A percentile compares a stretch with the other conserved stretches of the same genome.
These are phyloP conservation scores for Wickerhamiella sergipiensis DNA, from an alignment of 805 yeast genomes.

Conservation along the genomic window DNA sequence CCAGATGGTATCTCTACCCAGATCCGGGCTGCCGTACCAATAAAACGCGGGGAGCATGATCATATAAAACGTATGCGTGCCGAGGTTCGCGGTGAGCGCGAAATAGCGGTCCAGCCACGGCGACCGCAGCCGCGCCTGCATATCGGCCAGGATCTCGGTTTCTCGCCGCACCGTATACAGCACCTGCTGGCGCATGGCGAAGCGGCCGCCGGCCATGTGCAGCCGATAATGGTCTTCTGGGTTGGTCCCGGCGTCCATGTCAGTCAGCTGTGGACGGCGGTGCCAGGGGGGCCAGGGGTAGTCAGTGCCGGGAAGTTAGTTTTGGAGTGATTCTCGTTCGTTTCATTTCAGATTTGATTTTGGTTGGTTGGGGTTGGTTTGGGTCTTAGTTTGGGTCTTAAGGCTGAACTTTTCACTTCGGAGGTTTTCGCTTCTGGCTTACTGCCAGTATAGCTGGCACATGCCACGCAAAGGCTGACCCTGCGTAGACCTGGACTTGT, in stretches of 20 bases:
- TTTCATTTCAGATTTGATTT: no score
- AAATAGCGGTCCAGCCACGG: slow-evolving; percentile 56
- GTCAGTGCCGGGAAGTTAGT: no score
- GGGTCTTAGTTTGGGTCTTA: no score
- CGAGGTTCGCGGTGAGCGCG: slow-evolving; percentile 78
- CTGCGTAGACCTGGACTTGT: no score
- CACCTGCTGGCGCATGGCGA: slow-evolving; percentile 35
- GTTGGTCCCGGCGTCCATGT: slow-evolving; percentile 60
- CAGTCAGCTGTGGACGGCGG: background rate
- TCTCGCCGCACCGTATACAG: slow-evolving; percentile 51
- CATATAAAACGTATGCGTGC: slow-evolving; percentile 89
- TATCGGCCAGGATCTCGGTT: slow-evolving; percentile 39
- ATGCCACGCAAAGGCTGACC: no score
- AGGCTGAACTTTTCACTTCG: no score
- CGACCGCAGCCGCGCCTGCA: slow-evolving; percentile 41
- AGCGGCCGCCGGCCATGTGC: slow-evolving; percentile 37
- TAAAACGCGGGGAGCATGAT: slow-evolving; percentile 71
- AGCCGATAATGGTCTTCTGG: slow-evolving; percentile 51
- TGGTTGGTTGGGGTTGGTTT: no score
- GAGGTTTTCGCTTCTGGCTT: no score
- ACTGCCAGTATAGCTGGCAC: no score
- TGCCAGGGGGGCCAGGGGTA: no score
- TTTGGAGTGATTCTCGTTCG: background rate
- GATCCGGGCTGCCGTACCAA: slow-evolving; percentile 56
- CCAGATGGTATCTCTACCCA: slow-evolving; percentile 48